Percentiles rank a stretch among this genome's conserved stretches.
Evolutionary conservation across 139 green algal species (phyloP).

Genomic region (Auxenochlorella protothecoides): DNA sequence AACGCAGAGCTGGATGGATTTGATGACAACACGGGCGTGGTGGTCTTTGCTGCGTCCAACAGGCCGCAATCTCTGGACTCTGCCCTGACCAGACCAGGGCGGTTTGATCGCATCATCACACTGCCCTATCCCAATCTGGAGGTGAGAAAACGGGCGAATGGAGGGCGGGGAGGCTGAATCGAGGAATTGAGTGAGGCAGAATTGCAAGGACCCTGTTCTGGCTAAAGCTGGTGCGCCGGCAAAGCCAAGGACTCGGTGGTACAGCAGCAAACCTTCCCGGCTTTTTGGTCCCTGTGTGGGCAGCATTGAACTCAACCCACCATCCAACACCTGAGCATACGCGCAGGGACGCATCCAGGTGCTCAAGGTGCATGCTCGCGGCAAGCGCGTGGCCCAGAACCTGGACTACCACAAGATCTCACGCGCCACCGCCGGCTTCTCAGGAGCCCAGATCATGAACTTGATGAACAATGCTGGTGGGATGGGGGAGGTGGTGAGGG

Average conservation of each 20-base stretch:
- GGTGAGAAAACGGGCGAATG: conserved; percentile 4
- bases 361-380: conserved; percentile 76
- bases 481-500: background rate
- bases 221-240: too few species aligned
- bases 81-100: conserved; percentile 77
- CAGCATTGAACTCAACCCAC: background rate
- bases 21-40: conserved; percentile 86
- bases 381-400: conserved; percentile 59
- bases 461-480: conserved; percentile 70
- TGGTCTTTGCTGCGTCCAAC: conserved; percentile 97
- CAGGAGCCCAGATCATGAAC: conserved; percentile 84
- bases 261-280: too few species aligned
- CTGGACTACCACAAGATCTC: conserved; percentile 73
- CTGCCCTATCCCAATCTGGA: conserved; percentile 76
- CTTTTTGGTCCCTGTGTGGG: background rate
- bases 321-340: background rate
- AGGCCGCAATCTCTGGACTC: conserved; percentile 79
- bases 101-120: conserved; percentile 94
- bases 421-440: conserved; percentile 77
- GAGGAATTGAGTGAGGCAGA: too few species aligned
- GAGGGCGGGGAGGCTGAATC: too few species aligned
- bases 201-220: too few species aligned
- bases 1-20: conserved; percentile 92
- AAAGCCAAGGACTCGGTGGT: too few species aligned
- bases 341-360: conserved; percentile 66